phyloP scores from a whole-genome alignment of 352 stramenopile species.

The Phytophthora quininea region DNA sequence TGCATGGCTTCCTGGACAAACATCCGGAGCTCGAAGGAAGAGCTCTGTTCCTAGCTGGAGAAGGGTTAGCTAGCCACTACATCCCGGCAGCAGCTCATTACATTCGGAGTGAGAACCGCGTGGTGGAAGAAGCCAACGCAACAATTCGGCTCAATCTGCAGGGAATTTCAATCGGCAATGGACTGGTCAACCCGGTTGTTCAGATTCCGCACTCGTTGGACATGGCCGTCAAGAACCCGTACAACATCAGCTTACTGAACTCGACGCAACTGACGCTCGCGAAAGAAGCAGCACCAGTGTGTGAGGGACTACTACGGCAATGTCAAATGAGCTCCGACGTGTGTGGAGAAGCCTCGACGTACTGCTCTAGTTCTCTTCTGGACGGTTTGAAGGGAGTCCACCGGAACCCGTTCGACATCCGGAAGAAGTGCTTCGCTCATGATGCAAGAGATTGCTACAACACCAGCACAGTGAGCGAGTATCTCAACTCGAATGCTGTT shows the following conservation, averaged over 20 bases:
- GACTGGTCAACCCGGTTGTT: conserved; percentile 41
- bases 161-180: conserved; percentile 64
- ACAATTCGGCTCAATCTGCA: conserved; percentile 47
- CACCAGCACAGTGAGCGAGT: conserved; percentile 34
- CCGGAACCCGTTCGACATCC: conserved; percentile 67
- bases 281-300: conserved; percentile 27
- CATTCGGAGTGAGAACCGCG: conserved; percentile 39
- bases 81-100: conserved; percentile 54
- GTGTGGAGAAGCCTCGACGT: conserved; percentile 22
- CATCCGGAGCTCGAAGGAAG: conserved; percentile 57
- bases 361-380: conserved; percentile 26
- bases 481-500: conserved; percentile 61
- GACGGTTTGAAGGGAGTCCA: conserved; percentile 14
- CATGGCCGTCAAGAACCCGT: conserved; percentile 54
- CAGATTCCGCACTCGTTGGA: conserved; percentile 45
- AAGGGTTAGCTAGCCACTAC: conserved; percentile 67
- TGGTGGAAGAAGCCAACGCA: conserved; percentile 18
- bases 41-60: conserved; percentile 56
- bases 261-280: conserved; percentile 26
- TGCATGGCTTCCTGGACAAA: conserved; percentile 55
- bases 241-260: conserved; percentile 52
- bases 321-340: conserved; percentile 29
- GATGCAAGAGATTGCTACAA: conserved; percentile 25
- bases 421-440: conserved; percentile 26
- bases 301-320: conserved; percentile 28